Base-by-base conservation (phyloP, 164 flowering plant species). In the Pachysandra terminalis region DNA sequence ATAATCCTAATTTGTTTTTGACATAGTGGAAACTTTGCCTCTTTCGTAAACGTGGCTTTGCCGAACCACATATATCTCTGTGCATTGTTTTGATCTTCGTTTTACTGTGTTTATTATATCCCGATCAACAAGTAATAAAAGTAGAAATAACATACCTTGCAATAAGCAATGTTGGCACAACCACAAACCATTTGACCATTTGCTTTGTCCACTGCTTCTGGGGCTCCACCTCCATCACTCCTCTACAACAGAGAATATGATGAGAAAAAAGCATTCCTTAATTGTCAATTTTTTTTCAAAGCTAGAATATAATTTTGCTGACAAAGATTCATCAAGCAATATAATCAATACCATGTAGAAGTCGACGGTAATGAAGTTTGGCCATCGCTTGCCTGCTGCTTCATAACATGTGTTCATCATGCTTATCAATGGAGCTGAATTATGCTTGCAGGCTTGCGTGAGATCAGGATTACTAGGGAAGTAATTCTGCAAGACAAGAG, bases 201-300 rank as follows among this genome's bases (percentile, higher is more conserved):
- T 37, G 89, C 82, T 52, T 75, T 73, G 78, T 95, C 97, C n/a
- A 82, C 79, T 4, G 96, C 93, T 64, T 83, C 80, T 9, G 94
- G 73, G 8, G 96, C 88, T 69, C 99, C 99, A 2, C 90, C 89
- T 40, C 97, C 93, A 66, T 95, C 93, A 56, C 94, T 95, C 71
- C 97, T 90, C 99, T 95, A 87, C 64, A 79, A 75, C 45, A 56
- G 25, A n/a, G 41, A 52, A 69, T 21, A 9, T 54, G 32, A 23
- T 56, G 35, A 21, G 40, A 19, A 9, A 28, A 55, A 40, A 37
- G 26, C 14, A 19, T 45, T 45, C 24, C 19, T 13, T 24, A 26
- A 19, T 60, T 68, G 22, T n/a, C 19, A 40, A 40, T 32, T 26
- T n/a, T 28, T 13, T n/a, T 65, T 7, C 21, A 54, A 19, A 21